phyloP scores from a whole-genome alignment of 345 rosid genomes.

The Pugionium cornutum region DNA sequence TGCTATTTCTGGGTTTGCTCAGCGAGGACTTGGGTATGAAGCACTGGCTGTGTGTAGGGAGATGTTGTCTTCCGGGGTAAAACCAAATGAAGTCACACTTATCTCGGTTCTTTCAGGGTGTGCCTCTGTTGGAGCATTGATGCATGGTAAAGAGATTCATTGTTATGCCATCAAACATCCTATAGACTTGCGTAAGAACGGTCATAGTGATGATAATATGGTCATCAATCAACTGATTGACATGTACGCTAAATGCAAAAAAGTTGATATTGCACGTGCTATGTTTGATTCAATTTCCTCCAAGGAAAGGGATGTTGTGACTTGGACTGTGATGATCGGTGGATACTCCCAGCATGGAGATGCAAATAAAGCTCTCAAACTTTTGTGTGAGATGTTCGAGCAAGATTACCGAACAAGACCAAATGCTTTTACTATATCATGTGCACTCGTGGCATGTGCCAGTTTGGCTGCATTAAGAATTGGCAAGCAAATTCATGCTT shows the following conservation, averaged over 20 bases:
- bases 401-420: constrained; percentile 54
- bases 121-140: constrained; percentile 68
- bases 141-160: constrained; percentile 76
- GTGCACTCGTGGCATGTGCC: constrained; percentile 81
- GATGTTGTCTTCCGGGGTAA: constrained; percentile 54
- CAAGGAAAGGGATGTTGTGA: constrained; percentile 61
- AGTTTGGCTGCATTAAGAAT: constrained; percentile 64
- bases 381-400: constrained; percentile 62
- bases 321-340: constrained; percentile 85
- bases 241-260: constrained; percentile 77
- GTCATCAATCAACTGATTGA: constrained; percentile 72
- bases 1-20: constrained; percentile 84
- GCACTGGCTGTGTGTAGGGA: constrained; percentile 68
- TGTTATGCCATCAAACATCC: constrained; percentile 62
- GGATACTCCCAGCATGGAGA: constrained; percentile 88
- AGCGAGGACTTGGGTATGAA: constrained; percentile 63
- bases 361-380: constrained; percentile 66
- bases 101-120: constrained; percentile 81
- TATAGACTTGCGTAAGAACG: constrained; percentile 40
- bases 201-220: constrained; percentile 52
- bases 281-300: constrained; percentile 57
- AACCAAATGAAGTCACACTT: constrained; percentile 73
- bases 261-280: constrained; percentile 43
- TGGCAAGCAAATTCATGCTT: constrained; percentile 78
- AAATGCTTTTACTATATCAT: constrained; percentile 71